Evolutionary conservation across 2,329 filamentous ascomycete species (phyloP).

Genomic region (Fusarium sp.): DNA sequence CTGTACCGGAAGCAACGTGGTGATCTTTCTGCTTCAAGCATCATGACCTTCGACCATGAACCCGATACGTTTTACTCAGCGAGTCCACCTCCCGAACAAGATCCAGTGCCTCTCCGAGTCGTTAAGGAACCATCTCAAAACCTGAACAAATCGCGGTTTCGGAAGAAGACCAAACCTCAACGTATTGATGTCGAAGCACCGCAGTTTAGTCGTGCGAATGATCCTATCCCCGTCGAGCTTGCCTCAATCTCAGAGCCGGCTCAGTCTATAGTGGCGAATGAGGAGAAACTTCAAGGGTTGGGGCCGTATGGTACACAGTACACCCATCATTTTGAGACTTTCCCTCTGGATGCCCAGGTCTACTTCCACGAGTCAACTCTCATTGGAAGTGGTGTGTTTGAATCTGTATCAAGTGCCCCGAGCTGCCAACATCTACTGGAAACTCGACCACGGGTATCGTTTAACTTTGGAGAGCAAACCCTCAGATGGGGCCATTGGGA

Average conservation of each 20-base stretch:
- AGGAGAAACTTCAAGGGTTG: constrained; percentile 58
- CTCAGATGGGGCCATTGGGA: constrained; percentile 68
- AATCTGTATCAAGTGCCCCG: constrained; percentile 48
- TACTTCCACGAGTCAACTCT: constrained; percentile 70
- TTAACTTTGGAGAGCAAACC: constrained; percentile 58
- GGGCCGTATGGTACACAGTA: constrained; percentile 70
- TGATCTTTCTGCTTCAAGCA: constrained; percentile 35
- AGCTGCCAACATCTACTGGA: constrained; percentile 44
- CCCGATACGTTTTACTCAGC: constrained; percentile 27
- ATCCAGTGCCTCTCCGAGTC: constrained; percentile 35
- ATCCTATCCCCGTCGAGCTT: constrained; percentile 53
- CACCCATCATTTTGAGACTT: constrained; percentile 70
- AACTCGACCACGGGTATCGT: constrained; percentile 49
- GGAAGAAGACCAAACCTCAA: constrained; percentile 57
- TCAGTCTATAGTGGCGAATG: constrained; percentile 23
- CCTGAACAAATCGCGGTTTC: constrained; percentile 46
- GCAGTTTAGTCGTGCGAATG: constrained; percentile 63
- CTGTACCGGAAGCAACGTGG: constrained; percentile 57
- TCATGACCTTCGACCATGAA: constrained; percentile 26
- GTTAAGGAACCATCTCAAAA: constrained; percentile 6
- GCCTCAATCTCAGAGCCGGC: constrained; percentile 5
- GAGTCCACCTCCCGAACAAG: constrained; percentile 39
- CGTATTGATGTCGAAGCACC: constrained; percentile 61
- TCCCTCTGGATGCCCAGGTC: constrained; percentile 64
- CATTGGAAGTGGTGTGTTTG: constrained; percentile 63